Conservation (phyloP, 345 rosid genomes). For the Arabis hirsuta region DNA sequence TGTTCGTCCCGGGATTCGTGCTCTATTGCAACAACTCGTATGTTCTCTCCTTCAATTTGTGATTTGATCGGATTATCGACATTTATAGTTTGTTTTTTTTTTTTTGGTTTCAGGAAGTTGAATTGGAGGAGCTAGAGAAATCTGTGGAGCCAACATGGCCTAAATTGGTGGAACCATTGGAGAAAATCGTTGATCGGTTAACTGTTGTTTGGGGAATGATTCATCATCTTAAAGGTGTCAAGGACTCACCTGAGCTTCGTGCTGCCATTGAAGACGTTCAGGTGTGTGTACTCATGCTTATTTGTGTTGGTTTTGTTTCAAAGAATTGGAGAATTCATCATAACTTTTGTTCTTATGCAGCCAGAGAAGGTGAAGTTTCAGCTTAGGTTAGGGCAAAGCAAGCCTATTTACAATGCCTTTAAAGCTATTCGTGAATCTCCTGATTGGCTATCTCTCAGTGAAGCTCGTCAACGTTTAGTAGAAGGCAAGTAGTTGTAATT, state of each 20-base stretch:
- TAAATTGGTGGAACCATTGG: slow-evolving; percentile 83
- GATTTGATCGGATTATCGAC: background rate
- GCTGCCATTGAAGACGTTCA: slow-evolving; percentile 90
- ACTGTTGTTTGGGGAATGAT: slow-evolving; percentile 78
- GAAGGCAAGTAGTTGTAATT: slow-evolving; percentile 53
- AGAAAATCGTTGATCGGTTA: slow-evolving; percentile 70
- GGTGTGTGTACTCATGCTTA: slow-evolving; percentile 40
- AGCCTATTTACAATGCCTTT: slow-evolving; percentile 76
- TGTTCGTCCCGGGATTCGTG: slow-evolving; percentile 76
- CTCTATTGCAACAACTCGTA: slow-evolving; percentile 67
- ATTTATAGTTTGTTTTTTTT: background rate
- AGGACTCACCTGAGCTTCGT: slow-evolving; percentile 78
- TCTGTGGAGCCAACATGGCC: slow-evolving; percentile 84
- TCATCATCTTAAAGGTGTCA: slow-evolving; percentile 75
- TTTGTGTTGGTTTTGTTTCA: background rate
- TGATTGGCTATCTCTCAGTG: slow-evolving; percentile 62
- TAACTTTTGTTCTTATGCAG: slow-evolving; percentile 45
- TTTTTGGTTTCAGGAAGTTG: slow-evolving; percentile 53
- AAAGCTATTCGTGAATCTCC: slow-evolving; percentile 70
- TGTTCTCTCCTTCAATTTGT: slow-evolving; percentile 14
- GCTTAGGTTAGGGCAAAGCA: slow-evolving; percentile 81
- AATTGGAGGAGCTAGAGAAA: slow-evolving; percentile 73
- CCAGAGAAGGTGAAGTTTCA: slow-evolving; percentile 77
- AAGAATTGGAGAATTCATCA: background rate
- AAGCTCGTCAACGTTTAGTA: slow-evolving; percentile 74